phyloP scores from a whole-genome alignment of 2,329 filamentous ascomycete genomes.

The Rhytidhysteron rufulum region DNA sequence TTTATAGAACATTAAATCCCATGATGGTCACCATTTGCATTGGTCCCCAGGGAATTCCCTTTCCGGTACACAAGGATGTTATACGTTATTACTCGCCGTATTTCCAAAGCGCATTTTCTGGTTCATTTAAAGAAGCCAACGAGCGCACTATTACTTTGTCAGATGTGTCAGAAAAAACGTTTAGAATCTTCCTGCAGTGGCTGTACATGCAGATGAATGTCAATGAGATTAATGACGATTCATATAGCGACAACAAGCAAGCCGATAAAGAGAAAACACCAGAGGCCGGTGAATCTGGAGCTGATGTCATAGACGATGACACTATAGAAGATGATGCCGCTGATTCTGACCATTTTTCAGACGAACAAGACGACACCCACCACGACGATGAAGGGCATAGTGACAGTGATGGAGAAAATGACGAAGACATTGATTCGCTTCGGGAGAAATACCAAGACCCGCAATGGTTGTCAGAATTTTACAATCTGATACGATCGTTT shows the following conservation, averaged over 20 bases:
- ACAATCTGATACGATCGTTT: neutral
- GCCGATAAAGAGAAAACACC: neutral
- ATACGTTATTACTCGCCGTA: slow-evolving; percentile 6
- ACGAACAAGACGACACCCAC: neutral
- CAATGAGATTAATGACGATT: neutral
- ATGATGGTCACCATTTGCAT: slow-evolving; percentile 9
- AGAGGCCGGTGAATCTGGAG: no score
- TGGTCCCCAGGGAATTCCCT: slow-evolving; percentile 1
- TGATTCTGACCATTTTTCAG: no score
- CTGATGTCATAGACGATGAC: no score
- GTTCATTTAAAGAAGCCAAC: slow-evolving; percentile 7
- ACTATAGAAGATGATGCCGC: no score
- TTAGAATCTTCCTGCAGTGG: slow-evolving; percentile 11
- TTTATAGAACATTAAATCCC: neutral
- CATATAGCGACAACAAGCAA: neutral
- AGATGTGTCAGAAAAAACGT: slow-evolving; percentile 8
- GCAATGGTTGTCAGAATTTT: neutral
- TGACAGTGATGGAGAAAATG: neutral
- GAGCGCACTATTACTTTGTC: slow-evolving; percentile 2
- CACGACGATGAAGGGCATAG: neutral
- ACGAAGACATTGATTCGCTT: neutral
- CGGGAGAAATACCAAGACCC: neutral
- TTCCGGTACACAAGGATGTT: slow-evolving; percentile 10
- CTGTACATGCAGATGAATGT: slow-evolving; percentile 1
- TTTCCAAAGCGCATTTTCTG: slow-evolving; percentile 9